These are phyloP conservation scores for Phytophthora vignae DNA, from an alignment of 352 stramenopile species.

Conservation along the genomic window DNA sequence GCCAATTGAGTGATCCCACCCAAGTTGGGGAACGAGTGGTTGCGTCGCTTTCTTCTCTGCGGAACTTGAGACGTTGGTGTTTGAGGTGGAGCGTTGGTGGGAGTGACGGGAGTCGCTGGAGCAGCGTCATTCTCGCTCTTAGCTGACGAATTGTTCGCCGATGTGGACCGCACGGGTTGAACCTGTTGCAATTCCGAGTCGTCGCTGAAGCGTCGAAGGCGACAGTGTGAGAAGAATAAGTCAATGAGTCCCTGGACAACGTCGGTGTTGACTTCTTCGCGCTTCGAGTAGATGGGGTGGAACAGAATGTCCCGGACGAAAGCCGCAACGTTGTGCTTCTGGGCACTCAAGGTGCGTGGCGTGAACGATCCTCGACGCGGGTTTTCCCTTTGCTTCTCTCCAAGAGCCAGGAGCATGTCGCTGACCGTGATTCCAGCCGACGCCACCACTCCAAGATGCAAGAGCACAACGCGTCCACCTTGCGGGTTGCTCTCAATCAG, in stretches of 20 bases:
- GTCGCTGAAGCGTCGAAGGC: constrained; percentile 70
- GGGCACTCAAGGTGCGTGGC: constrained; percentile 32
- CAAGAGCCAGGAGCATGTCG: constrained; percentile 62
- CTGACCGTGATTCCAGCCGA: constrained; percentile 55
- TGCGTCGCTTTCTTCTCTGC: constrained; percentile 54
- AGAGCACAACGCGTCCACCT: constrained; percentile 62
- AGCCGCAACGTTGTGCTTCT: constrained; percentile 59
- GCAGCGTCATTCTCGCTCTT: constrained; percentile 36
- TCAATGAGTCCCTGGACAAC: constrained; percentile 66
- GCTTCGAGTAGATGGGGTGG: constrained; percentile 73
- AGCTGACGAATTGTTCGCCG: constrained; percentile 10
- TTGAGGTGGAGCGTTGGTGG: constrained; percentile 5
- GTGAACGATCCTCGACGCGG: constrained; percentile 30
- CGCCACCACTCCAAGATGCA: constrained; percentile 66
- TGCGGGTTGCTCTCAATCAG: constrained; percentile 65
- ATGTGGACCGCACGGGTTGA: constrained; percentile 8
- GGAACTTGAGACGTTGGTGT: constrained; percentile 6
- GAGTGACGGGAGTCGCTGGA: constrained; percentile 8
- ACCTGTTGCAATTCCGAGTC: constrained; percentile 47
- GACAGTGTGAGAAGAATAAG: constrained; percentile 76
- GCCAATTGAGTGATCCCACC: constrained; percentile 32
- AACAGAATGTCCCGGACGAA: constrained; percentile 86
- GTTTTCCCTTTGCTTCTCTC: constrained; percentile 64
- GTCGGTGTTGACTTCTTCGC: constrained; percentile 47
- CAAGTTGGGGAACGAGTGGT: constrained; percentile 76